Conservation (phyloP, 106 monocot species). For the Acorus gramineus region DNA sequence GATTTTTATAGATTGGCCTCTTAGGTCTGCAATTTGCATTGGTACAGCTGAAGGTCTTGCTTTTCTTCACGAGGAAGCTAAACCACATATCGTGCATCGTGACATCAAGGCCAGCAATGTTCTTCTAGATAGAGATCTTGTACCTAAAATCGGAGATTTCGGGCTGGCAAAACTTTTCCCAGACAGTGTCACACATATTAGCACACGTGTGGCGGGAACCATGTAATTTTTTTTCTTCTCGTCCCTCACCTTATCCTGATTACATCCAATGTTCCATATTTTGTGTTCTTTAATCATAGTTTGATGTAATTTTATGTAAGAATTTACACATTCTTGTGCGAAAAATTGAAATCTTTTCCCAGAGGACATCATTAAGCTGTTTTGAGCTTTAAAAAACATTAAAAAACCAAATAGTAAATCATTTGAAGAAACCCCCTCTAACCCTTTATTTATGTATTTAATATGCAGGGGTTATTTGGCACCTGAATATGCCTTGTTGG, state of each 20-base stretch:
- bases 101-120: constrained; percentile 58
- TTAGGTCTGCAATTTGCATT: constrained; percentile 32
- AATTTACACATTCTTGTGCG: too few species aligned
- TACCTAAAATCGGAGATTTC: constrained; percentile 51
- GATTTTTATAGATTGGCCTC: constrained; percentile 29
- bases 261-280: neutral
- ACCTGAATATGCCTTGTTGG: constrained; percentile 49
- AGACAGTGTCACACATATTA: constrained; percentile 43
- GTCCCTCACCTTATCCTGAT: neutral
- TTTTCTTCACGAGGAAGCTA: constrained; percentile 49
- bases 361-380: too few species aligned
- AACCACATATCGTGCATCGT: constrained; percentile 39
- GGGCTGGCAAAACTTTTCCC: constrained; percentile 57
- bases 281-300: too few species aligned
- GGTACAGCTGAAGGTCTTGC: constrained; percentile 41
- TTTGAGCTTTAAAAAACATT: too few species aligned
- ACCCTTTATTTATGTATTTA: neutral
- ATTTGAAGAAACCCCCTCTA: neutral
- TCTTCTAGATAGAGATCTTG: constrained; percentile 34
- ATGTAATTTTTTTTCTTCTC: constrained; percentile 20
- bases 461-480: constrained; percentile 43
- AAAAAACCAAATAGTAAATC: neutral
- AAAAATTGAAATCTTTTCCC: too few species aligned
- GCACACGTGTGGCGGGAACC: constrained; percentile 51
- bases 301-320: too few species aligned